Evolutionary conservation across 23 red algal species (phyloP).

Genomic region (Agarophyton chilense): DNA sequence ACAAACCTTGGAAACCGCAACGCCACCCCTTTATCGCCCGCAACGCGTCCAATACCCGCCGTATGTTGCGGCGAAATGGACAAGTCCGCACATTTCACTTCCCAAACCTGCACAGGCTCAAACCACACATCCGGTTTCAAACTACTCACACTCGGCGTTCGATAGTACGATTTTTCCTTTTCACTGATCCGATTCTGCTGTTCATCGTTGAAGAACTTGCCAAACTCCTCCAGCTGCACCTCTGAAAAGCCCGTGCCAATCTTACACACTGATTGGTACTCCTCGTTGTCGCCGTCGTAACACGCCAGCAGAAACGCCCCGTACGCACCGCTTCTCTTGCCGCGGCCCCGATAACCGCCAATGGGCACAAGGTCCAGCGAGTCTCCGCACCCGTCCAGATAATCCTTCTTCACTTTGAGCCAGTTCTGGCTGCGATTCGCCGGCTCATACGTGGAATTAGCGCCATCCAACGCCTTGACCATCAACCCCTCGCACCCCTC

Average conservation of each 20-base stretch:
- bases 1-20: conserved; percentile 92
- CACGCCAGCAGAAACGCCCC: conserved; percentile 96
- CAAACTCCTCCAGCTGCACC: conserved; percentile 77
- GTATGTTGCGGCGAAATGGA: conserved; percentile 82
- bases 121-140: conserved; percentile 92
- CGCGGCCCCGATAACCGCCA: conserved; percentile 87
- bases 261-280: conserved; percentile 88
- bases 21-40: conserved; percentile 84
- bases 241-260: conserved; percentile 98
- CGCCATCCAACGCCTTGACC: conserved; percentile 93
- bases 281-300: conserved; percentile 89
- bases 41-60: conserved; percentile 75
- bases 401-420: conserved; percentile 99
- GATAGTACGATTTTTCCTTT: conserved; percentile 68
- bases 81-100: conserved; percentile 89
- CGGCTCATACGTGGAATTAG: conserved; percentile 91
- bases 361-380: conserved; percentile 97
- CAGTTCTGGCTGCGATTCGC: conserved; percentile 96
- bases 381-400: conserved; percentile 85
- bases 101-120: conserved; percentile 93
- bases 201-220: conserved; percentile 64
- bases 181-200: neutral
- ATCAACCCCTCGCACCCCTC: conserved; percentile 98
- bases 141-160: neutral
- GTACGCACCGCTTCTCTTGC: conserved; percentile 90